Evolutionary conservation across 2,329 filamentous ascomycete species (phyloP).

Genomic region (Fusarium buxicola): DNA sequence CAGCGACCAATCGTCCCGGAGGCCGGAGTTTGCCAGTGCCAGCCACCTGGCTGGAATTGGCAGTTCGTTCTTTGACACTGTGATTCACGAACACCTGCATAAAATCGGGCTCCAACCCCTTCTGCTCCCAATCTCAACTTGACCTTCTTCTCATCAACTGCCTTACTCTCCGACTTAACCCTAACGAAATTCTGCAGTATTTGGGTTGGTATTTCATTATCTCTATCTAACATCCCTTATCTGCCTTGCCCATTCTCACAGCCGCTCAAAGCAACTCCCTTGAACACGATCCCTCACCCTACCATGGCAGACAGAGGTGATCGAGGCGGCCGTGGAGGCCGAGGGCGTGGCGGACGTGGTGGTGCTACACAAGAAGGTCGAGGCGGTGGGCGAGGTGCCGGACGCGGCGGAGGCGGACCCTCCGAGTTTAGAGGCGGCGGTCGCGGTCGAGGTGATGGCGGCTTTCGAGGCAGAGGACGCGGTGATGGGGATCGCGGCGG

Average conservation of each 20-base stretch:
- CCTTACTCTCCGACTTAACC: no score
- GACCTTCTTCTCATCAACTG: no score
- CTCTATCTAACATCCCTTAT: neutral
- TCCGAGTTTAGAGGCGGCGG: conserved; percentile 33
- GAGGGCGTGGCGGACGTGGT: conserved; percentile 41
- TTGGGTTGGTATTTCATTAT: neutral
- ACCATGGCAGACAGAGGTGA: conserved; percentile 47
- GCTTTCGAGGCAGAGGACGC: conserved; percentile 15
- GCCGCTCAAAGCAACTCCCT: neutral
- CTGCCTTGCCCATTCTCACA: neutral
- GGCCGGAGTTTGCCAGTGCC: neutral
- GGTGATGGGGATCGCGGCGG: conserved; percentile 6
- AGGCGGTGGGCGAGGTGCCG: conserved; percentile 33
- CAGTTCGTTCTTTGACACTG: no score
- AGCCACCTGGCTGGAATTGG: neutral
- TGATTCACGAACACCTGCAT: neutral
- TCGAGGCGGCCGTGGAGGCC: conserved; percentile 42
- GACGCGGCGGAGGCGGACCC: conserved; percentile 26
- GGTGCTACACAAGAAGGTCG: conserved; percentile 32
- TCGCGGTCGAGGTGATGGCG: conserved; percentile 25
- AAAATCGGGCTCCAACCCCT: conserved; percentile 1
- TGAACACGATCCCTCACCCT: neutral
- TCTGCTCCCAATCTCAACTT: no score
- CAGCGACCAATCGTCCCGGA: neutral
- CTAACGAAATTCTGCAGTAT: no score